These are phyloP conservation scores for Fusarium gaditjirri DNA, from an alignment of 2,329 filamentous ascomycete species.

Conservation along the genomic window DNA sequence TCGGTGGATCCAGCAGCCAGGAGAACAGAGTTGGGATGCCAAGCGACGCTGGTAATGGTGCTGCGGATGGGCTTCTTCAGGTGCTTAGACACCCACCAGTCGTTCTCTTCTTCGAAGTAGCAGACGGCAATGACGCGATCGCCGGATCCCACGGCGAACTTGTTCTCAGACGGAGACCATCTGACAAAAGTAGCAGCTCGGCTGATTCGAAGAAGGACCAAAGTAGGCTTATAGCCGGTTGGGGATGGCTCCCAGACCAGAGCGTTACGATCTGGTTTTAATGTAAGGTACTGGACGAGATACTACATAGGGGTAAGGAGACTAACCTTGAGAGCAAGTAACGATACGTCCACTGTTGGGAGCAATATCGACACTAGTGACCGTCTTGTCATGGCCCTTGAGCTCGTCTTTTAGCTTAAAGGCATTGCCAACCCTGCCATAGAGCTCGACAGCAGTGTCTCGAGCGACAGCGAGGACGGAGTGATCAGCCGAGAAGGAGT, in stretches of 20 bases:
- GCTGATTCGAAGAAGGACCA: slow-evolving; percentile 97
- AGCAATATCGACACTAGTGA: slow-evolving; percentile 96
- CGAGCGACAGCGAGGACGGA: slow-evolving; percentile 89
- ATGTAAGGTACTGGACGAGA: slow-evolving; percentile 12
- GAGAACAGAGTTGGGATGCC: slow-evolving; percentile 98
- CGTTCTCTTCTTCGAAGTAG: slow-evolving; percentile 99
- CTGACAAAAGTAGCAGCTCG: slow-evolving; percentile 95
- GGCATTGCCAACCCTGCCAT: slow-evolving; percentile 75
- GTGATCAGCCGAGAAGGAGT: slow-evolving; percentile 96
- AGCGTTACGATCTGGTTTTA: slow-evolving; percentile 83
- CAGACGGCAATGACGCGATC: slow-evolving; percentile 95
- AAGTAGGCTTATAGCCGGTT: slow-evolving; percentile 92
- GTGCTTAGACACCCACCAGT: slow-evolving; percentile 99
- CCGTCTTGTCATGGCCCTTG: slow-evolving; percentile 95
- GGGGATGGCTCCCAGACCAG: slow-evolving; percentile 98
- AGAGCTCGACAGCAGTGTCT: slow-evolving; percentile 91
- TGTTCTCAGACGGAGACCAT: slow-evolving; percentile 96
- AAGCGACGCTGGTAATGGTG: slow-evolving; percentile 92
- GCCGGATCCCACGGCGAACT: slow-evolving; percentile 96
- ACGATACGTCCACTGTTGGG: slow-evolving; percentile 92
- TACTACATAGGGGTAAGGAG: not conserved
- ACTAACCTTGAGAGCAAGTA: slow-evolving; percentile 90
- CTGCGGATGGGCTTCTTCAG: slow-evolving; percentile 98
- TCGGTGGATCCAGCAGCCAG: slow-evolving; percentile 96
- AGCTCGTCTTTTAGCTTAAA: slow-evolving; percentile 92